Conservation (phyloP, 139 green algal genomes). For the Chloropicon primus region DNA sequence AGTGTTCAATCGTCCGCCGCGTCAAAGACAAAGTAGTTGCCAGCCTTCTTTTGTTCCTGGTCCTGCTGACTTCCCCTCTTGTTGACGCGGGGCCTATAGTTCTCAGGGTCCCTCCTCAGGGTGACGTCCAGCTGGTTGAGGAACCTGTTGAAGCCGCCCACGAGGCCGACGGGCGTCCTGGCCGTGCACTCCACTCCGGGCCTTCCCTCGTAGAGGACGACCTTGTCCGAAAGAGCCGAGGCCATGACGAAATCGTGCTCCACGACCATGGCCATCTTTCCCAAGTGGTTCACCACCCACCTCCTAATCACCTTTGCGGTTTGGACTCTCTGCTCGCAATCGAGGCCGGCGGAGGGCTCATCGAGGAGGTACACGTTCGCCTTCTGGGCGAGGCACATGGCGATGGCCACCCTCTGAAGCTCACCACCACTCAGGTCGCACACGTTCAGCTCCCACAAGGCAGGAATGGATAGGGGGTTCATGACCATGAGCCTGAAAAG, state of each 20-base stretch:
- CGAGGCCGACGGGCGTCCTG: conserved; percentile 53
- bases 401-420: conserved; percentile 89
- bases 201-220: conserved; percentile 93
- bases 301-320: conserved; percentile 63
- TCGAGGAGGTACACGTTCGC: conserved; percentile 98
- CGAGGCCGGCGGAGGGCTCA: conserved; percentile 94
- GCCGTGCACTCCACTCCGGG: conserved; percentile 66
- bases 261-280: conserved; percentile 97
- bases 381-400: conserved; percentile 77
- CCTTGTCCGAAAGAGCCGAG: conserved; percentile 90
- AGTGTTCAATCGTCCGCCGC: not conserved
- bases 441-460: conserved; percentile 3
- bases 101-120: conserved; percentile 94
- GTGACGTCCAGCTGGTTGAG: conserved; percentile 91
- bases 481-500: not conserved
- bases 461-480: not conserved
- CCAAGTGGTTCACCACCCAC: not conserved
- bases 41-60: conserved; percentile 86
- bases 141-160: conserved; percentile 44
- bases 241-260: conserved; percentile 99
- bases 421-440: conserved; percentile 28
- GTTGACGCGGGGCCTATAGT: conserved; percentile 98
- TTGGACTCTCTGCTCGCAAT: conserved; percentile 96
- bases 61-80: conserved; percentile 91
- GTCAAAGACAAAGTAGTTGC: conserved; percentile 61